These are phyloP conservation scores for Pseudocercospora ulei DNA, from an alignment of 2,329 filamentous ascomycete genomes.

Conservation along the genomic window DNA sequence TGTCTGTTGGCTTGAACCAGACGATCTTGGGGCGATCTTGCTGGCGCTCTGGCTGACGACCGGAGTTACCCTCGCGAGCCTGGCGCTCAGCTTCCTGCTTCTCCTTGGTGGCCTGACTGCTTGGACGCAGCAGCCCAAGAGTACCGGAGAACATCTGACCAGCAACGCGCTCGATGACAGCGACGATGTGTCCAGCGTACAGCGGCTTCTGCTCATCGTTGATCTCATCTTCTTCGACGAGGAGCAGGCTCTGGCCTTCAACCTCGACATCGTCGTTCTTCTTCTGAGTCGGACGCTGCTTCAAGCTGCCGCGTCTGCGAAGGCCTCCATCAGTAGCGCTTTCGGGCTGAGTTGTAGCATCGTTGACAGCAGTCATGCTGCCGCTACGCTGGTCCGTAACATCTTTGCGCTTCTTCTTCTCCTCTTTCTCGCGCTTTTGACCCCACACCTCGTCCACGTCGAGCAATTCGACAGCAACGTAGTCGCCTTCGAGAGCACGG, in stretches of 20 bases:
- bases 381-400: conserved; percentile 84
- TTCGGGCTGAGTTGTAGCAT: conserved; percentile 48
- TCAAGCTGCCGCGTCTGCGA: conserved; percentile 83
- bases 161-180: conserved; percentile 90
- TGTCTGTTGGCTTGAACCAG: conserved; percentile 99
- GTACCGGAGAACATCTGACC: conserved; percentile 98
- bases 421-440: conserved; percentile 98
- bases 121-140: conserved; percentile 83
- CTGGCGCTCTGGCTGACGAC: conserved; percentile 67
- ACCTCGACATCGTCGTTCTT: conserved; percentile 99
- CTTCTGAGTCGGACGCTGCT: conserved; percentile 95
- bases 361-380: conserved; percentile 57
- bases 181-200: conserved; percentile 93
- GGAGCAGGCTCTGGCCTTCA: conserved; percentile 87
- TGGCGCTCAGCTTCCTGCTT: conserved; percentile 96
- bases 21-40: conserved; percentile 99
- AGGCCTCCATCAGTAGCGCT: conserved; percentile 69
- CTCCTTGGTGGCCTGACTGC: conserved; percentile 97
- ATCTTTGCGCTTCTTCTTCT: conserved; percentile 99
- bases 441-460: conserved; percentile 98
- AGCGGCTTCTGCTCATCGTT: conserved; percentile 96
- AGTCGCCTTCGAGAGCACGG: conserved; percentile 86
- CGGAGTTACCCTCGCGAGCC: conserved; percentile 70
- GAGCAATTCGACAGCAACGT: conserved; percentile 89
- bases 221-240: conserved; percentile 97